Evolutionary conservation across 2,329 filamentous ascomycete genomes (phyloP), one percentile per base, ranked within the genome.

Genomic region (Thielaviopsis euricoi): DNA sequence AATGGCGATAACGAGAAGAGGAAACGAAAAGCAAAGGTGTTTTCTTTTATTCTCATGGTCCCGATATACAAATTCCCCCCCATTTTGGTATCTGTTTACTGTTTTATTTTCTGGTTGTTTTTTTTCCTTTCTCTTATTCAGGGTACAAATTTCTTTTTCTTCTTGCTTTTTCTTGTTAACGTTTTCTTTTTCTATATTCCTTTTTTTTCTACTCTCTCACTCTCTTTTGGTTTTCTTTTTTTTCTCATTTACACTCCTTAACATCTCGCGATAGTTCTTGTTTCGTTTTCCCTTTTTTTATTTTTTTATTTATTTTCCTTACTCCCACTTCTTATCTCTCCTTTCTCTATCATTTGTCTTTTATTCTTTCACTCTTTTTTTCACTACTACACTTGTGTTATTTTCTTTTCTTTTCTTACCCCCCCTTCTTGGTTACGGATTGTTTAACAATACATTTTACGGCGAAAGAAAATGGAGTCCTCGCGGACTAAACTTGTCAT

Each of bases 391-490:
- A 4, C 7, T 26, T 26, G 4, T 26, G 25, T 33, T 10, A 10
- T 33, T 33, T 33, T 33, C 29, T 9, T n/a, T n/a, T n/a, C n/a
- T n/a, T n/a, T n/a, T n/a, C n/a, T n/a, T n/a, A n/a, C n/a, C n/a
- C n/a, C n/a, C n/a, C n/a, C n/a, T 9, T 9, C 29, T 33, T 2
- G 29, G 29, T 33, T 33, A 33, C 29, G 29, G 4, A 33, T 33
- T 33, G 29, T 33, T n/a, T 33, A 33, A 33, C 29, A 33, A 33
- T 33, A 33, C 29, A 33, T 33, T 33, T 33, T 43, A 55, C 40
- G 53, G 37, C 53, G 53, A 33, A 55, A 19, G 33, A 48, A 55
- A 55, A 23, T 13, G 46, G 33, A 40, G 53, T 55, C 53, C 37
- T 48, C 53, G 37, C 53, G 53, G 53, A 48, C 53, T 40, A 26